Conservation (phyloP, 805 yeast genomes). For the Spathaspora girioi region DNA sequence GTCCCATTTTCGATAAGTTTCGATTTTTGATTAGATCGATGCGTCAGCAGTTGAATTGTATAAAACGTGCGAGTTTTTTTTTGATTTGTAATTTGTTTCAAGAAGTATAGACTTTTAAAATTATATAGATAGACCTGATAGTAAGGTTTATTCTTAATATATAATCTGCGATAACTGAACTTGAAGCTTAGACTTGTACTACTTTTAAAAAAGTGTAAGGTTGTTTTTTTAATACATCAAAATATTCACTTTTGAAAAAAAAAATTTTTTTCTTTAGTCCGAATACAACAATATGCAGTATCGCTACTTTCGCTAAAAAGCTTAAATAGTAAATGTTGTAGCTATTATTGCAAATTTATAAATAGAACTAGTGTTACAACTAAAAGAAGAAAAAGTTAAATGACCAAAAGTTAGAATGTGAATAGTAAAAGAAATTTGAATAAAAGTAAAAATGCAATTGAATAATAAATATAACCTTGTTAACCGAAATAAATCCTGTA, state of each 20-base stretch:
- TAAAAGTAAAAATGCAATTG: not conserved
- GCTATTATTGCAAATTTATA: too few relatives aligned
- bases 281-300: not conserved
- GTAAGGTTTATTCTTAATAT: not conserved
- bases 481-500: not conserved
- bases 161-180: not conserved
- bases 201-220: not conserved
- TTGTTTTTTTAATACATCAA: not conserved
- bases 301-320: not conserved
- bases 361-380: too few relatives aligned
- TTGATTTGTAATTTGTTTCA: not conserved
- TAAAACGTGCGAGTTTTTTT: not conserved
- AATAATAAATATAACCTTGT: not conserved
- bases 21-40: not conserved
- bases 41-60: not conserved
- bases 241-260: not conserved
- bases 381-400: too few relatives aligned
- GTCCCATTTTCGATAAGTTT: constrained; percentile 19
- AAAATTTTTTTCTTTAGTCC: not conserved
- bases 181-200: not conserved
- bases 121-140: not conserved
- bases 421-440: too few relatives aligned
- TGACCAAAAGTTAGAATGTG: too few relatives aligned
- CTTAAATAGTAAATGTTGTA: too few relatives aligned
- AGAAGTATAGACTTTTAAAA: not conserved